Evolutionary conservation across 2,329 filamentous ascomycete species (phyloP).

Genomic region (Venturia carpophila): DNA sequence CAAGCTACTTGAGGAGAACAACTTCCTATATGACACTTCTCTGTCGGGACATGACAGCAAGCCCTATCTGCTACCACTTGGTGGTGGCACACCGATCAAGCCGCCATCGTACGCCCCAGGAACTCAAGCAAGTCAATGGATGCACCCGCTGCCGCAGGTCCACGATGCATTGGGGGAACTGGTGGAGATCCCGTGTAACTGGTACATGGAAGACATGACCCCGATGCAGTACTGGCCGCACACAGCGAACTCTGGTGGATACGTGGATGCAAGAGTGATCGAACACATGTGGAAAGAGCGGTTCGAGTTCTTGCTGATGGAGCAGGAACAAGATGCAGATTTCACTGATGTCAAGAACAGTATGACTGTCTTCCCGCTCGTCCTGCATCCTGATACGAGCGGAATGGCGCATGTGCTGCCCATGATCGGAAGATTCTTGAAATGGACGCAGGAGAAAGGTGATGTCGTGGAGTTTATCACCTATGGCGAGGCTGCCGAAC

Average conservation of each 20-base stretch:
- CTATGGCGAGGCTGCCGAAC: conserved; percentile 37
- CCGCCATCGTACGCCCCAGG: conserved; percentile 34
- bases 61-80: conserved; percentile 41
- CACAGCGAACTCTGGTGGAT: conserved; percentile 47
- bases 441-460: conserved; percentile 42
- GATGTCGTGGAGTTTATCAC: conserved; percentile 40
- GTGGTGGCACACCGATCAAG: conserved; percentile 32
- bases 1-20: conserved; percentile 40
- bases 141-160: conserved; percentile 34
- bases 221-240: conserved; percentile 42
- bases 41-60: conserved; percentile 44
- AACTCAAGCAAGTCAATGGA: conserved; percentile 34
- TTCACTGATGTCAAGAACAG: conserved; percentile 23
- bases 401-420: conserved; percentile 55
- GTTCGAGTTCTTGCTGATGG: conserved; percentile 45
- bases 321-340: conserved; percentile 29
- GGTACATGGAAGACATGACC: conserved; percentile 47
- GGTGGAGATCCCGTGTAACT: conserved; percentile 44
- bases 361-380: conserved; percentile 42
- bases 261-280: conserved; percentile 48
- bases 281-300: conserved; percentile 55
- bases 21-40: conserved; percentile 45
- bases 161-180: conserved; percentile 26
- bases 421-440: conserved; percentile 46
- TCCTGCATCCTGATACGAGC: conserved; percentile 52